phyloP scores from a whole-genome alignment of 2,329 filamentous ascomycete genomes.

The Byssoonygena ceratinophila region DNA sequence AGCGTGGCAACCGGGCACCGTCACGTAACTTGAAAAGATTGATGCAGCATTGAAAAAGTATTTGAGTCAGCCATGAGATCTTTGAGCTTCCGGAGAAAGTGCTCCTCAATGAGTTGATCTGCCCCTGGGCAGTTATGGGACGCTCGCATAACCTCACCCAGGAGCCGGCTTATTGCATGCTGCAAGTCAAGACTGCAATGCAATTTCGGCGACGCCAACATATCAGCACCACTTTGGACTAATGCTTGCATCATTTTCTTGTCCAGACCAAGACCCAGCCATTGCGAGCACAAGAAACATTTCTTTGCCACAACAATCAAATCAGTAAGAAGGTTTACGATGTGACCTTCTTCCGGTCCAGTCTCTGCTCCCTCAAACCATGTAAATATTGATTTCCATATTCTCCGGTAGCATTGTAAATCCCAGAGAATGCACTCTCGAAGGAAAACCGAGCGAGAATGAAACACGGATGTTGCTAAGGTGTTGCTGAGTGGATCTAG shows the following conservation, averaged over 20 bases:
- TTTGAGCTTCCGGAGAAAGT: conserved; percentile 21
- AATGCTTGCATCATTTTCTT: conserved; percentile 23
- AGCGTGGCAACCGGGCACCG: not conserved
- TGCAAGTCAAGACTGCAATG: conserved; percentile 24
- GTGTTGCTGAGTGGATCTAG: conserved; percentile 24
- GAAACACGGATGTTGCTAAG: conserved; percentile 11
- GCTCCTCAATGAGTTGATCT: conserved; percentile 21
- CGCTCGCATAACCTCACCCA: conserved; percentile 22
- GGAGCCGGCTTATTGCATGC: conserved; percentile 22
- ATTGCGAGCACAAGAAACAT: conserved; percentile 19
- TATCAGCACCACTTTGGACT: conserved; percentile 25
- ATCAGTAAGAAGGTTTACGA: conserved; percentile 19
- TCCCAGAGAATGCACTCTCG: conserved; percentile 29
- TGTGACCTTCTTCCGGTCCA: conserved; percentile 16
- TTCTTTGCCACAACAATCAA: conserved; percentile 22
- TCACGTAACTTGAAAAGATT: conserved; percentile 26
- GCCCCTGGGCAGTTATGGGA: conserved; percentile 18
- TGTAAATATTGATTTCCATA: conserved; percentile 25
- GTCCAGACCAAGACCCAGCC: conserved; percentile 19
- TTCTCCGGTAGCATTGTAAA: conserved; percentile 26
- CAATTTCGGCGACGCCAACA: conserved; percentile 22
- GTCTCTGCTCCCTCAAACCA: conserved; percentile 22
- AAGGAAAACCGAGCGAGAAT: conserved; percentile 19
- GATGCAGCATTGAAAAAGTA: conserved; percentile 20
- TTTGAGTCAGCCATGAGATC: conserved; percentile 20